Base-by-base conservation (phyloP, 345 rosid genomes). In the Citrus glauca region DNA sequence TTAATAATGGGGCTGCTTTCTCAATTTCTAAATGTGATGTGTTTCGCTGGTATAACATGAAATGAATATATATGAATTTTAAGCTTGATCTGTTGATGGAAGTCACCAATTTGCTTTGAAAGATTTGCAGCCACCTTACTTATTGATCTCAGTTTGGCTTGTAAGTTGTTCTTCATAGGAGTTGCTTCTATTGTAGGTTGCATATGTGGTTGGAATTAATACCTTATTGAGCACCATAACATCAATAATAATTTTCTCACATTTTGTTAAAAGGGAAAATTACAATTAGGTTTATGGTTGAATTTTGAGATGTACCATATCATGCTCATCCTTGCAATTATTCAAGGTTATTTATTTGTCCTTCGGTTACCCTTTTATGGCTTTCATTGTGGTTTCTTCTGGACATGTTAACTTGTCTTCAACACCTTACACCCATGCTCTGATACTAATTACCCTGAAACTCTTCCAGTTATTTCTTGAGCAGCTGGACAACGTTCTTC, bases 401-500 rank as follows among this genome's bases (percentile, higher is more conserved):
- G 24, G 62, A 65, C 32, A 75, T 22, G 20, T 37, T 77, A 74
- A 27, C 66, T 66, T 71, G 22, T 37, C 69, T 78, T 68, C 62
- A 13, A 45, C 50, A 45, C 69, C 28, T 28, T 45, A 45, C 50
- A 45, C 33, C 63, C 37, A 17, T 69, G 11, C 20, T 66, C 71
- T 65, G n/a, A 30, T 30, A 68, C 48, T 72, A 16, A 57, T 69
- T 56, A 53, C 17, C 9, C 60, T 68, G 35, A 80, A 83, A 79
- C 27, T 65, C 66, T 67, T 84, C 61, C 93, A 96, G 98, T 81
- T 96, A 89, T 96, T 97, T 82, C 89, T 94, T 81, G 98, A 93
- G 90, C 98, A 90, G 91, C 83, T 97, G 86, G 98, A 90, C 35
- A 77, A 84, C 69, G 93, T 91, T 84, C 93, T 97, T 84, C 94